Evolutionary conservation across 2,329 filamentous ascomycete genomes (phyloP), one percentile per base, ranked within the genome.

Genomic region (Truncatella angustata): DNA sequence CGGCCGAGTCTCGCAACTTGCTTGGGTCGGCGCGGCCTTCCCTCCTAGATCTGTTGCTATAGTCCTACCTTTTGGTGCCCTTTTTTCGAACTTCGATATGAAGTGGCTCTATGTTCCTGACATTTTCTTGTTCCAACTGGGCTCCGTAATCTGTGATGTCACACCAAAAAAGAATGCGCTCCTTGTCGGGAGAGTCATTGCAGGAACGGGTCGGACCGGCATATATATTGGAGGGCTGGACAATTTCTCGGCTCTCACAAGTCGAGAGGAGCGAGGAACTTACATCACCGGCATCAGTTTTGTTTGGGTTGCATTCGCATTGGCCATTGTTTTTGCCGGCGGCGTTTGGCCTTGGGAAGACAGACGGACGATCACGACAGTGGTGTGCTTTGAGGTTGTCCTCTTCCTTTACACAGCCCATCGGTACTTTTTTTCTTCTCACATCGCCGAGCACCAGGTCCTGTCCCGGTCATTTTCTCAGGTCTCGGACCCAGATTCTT

Each of bases 251-350:
- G 42, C 54, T 18, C 56, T 60, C 26, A 69, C 68, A 0, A 61
- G 59, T 1, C 46, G 58, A 2, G 21, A 21, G 11, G 65, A 69
- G 47, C 59, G 64, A 1, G 53, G 61, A 0, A 43, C 59, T 3
- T 72, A 68, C 50, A 59, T 66, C 54, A 54, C 58, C 26, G 49
- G 55, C 5, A 59, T 60, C 3, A 66, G 66, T 1, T 43, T 70
- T 4, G 54, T 70, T 11, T 71, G 74, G 35, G 60, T 70, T 1
- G 63, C 65, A 6, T 57, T 77, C 28, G 65, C 77, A 18, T 72
- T 84, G 64, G 77, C 71, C 2, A 70, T 82, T 53, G 71, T 70
- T 51, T 79, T 82, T 39, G 80, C 76, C 6, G 80, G 81, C 1
- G 63, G 66, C 0, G 35, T 72, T 9, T 84, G 73, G 50, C 57